These are phyloP conservation scores for Ceratocystis smalleyi DNA, from an alignment of 2,329 filamentous ascomycete species.

Conservation along the genomic window DNA sequence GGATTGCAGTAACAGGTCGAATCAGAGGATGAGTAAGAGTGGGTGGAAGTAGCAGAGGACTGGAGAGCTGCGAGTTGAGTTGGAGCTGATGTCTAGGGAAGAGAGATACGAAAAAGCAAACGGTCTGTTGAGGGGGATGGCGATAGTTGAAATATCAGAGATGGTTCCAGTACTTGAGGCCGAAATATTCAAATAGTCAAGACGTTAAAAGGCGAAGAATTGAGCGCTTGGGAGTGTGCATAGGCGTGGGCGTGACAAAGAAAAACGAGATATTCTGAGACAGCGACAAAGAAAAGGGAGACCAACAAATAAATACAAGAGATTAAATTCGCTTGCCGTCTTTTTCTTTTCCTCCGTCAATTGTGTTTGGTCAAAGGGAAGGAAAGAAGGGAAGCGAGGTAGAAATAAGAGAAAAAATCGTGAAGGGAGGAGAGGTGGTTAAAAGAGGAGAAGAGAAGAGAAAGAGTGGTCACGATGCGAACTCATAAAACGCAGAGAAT, in stretches of 20 bases:
- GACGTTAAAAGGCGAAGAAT: neutral
- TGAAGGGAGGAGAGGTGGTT: neutral
- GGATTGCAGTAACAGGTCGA: neutral
- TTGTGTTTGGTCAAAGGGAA: neutral
- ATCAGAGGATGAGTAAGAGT: too few relatives aligned
- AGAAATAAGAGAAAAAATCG: slow-evolving; percentile 1
- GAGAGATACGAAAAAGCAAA: slow-evolving; percentile 3
- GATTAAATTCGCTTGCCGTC: slow-evolving; percentile 6
- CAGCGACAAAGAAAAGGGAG: neutral
- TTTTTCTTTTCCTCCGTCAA: neutral
- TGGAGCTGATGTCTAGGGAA: neutral
- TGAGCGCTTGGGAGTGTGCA: neutral
- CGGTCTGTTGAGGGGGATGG: slow-evolving; percentile 6
- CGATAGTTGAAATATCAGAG: slow-evolving; percentile 15
- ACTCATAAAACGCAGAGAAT: neutral
- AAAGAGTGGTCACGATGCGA: neutral
- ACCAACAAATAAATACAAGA: neutral
- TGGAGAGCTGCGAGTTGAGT: neutral
- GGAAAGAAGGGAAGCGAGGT: slow-evolving; percentile 1
- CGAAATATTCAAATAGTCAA: neutral
- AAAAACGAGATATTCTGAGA: slow-evolving; percentile 1
- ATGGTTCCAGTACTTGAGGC: neutral
- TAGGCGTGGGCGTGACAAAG: neutral
- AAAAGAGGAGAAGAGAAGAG: neutral
- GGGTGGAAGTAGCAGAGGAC: neutral